Conservation (phyloP, 148 eudicot genomes). For the Nyssa sinensis region DNA sequence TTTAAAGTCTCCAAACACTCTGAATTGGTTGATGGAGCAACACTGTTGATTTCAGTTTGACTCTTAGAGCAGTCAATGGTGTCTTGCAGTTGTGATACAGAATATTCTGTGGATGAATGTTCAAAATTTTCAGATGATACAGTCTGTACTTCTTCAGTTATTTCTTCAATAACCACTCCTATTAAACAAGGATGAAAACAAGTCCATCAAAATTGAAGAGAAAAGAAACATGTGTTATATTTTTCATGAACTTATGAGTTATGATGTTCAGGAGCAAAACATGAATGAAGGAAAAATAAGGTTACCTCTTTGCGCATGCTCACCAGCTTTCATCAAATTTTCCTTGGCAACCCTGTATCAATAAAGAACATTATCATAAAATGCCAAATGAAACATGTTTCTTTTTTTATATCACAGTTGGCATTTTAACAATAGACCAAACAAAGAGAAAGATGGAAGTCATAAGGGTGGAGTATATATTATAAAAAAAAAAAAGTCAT, state of each 20-base stretch:
- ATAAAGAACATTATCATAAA: constrained; percentile 3
- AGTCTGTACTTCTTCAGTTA: constrained; percentile 61
- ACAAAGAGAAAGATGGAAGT: not conserved
- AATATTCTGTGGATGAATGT: constrained; percentile 29
- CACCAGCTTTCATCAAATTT: constrained; percentile 43
- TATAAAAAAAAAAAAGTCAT: no score
- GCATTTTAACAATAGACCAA: not conserved
- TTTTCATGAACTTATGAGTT: not conserved
- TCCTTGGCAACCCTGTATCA: constrained; percentile 61
- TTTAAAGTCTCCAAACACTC: constrained; percentile 57
- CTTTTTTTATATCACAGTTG: not conserved
- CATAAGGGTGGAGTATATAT: not conserved
- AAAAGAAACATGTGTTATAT: constrained; percentile 2
- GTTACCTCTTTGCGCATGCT: constrained; percentile 55
- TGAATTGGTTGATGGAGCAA: constrained; percentile 43
- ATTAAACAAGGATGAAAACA: constrained; percentile 15
- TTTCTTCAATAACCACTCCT: constrained; percentile 92
- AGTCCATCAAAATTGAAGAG: constrained; percentile 9
- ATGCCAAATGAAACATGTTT: constrained; percentile 5
- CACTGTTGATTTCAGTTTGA: constrained; percentile 26
- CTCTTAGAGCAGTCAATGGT: constrained; percentile 29
- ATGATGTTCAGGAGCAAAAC: not conserved
- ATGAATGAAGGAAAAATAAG: not conserved
- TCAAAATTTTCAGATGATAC: constrained; percentile 30
- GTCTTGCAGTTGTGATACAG: constrained; percentile 35